These are phyloP conservation scores for Dendrocalamus latiflorus DNA, from an alignment of 202 grass and related monocot genomes.

Conservation along the genomic window DNA sequence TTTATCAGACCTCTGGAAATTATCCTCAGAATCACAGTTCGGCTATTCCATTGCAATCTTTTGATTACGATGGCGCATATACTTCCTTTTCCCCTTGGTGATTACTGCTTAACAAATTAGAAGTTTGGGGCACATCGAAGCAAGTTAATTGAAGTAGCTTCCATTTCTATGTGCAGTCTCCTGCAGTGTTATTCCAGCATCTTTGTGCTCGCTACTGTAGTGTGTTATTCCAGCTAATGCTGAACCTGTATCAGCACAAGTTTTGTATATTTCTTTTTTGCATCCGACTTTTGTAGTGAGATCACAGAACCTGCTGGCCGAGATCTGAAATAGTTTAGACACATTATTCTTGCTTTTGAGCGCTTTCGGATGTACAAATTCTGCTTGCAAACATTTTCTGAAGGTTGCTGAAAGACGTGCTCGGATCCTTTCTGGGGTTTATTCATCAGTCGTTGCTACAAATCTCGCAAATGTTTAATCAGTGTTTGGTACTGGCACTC, in stretches of 20 bases:
- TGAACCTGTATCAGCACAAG: slow-evolving; percentile 4
- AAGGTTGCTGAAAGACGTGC: neutral
- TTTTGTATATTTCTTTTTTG: slow-evolving; percentile 18
- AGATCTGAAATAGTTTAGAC: slow-evolving; percentile 2
- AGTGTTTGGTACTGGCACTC: neutral
- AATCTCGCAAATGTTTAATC: neutral
- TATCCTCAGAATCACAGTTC: neutral
- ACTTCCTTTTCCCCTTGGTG: neutral
- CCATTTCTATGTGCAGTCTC: neutral
- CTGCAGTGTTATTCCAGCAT: neutral
- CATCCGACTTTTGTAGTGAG: neutral
- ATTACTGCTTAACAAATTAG: neutral
- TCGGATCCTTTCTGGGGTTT: neutral
- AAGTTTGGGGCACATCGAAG: neutral
- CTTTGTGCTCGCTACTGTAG: neutral
- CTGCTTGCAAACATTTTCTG: neutral
- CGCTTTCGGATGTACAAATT: neutral
- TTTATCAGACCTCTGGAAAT: neutral
- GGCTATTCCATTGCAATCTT: neutral
- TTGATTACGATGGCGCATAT: neutral
- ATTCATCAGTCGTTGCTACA: neutral
- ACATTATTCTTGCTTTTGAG: slow-evolving; percentile 10
- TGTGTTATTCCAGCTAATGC: neutral
- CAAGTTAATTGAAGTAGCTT: neutral
- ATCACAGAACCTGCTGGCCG: neutral